Evolutionary conservation across 495 filamentous ascomycete species (phyloP).

Genomic region (Aspergillus incahuasiensis): DNA sequence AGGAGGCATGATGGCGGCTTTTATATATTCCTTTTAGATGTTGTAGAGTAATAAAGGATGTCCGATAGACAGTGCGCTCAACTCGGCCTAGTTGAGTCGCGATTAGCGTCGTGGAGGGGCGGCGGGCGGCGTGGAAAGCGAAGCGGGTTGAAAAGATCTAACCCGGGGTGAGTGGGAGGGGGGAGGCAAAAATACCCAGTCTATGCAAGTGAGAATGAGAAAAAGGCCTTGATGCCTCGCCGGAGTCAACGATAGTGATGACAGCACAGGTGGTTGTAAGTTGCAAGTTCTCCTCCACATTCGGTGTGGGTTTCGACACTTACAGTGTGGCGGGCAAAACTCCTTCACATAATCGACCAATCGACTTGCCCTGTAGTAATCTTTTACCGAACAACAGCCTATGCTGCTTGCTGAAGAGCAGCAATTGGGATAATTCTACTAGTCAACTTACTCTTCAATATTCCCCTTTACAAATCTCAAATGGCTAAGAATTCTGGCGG

Average conservation of each 20-base stretch:
- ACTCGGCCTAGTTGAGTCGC: constrained; percentile 8
- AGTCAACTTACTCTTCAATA: no score
- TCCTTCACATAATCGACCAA: constrained; percentile 16
- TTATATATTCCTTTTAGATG: constrained; percentile 11
- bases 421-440: no score
- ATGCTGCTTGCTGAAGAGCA: background rate
- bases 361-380: background rate
- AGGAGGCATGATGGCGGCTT: constrained; percentile 73
- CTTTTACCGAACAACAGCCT: background rate
- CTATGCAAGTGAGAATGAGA: background rate
- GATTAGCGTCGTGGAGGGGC: constrained; percentile 8
- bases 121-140: background rate
- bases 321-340: constrained; percentile 19
- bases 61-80: background rate
- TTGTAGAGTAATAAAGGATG: background rate
- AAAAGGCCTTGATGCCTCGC: constrained; percentile 2
- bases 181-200: background rate
- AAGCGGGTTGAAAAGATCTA: constrained; percentile 1
- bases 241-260: constrained; percentile 6
- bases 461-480: no score
- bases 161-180: background rate
- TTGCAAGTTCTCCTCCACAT: constrained; percentile 21
- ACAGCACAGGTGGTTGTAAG: constrained; percentile 9
- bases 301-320: constrained; percentile 18
- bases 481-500: no score